Evolutionary conservation across 345 rosid genomes (phyloP).

Genomic region (Microthlaspi erraticum): DNA sequence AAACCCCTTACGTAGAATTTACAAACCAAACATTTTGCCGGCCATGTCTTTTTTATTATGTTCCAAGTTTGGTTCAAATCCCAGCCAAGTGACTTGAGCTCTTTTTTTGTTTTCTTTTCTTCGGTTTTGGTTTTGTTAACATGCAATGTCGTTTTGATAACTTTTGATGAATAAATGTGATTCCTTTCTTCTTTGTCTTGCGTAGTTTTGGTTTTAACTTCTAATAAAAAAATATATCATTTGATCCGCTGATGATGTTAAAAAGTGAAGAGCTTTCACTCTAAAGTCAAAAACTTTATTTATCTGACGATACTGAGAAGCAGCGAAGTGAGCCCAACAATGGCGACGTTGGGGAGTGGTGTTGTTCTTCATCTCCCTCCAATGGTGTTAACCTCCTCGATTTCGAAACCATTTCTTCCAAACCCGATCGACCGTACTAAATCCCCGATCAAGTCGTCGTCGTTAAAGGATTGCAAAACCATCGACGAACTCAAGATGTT

Average conservation of each 20-base stretch:
- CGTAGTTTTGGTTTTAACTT: too few relatives aligned
- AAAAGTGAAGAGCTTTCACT: not conserved
- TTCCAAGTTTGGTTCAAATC: slow-evolving; percentile 7
- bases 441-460: slow-evolving; percentile 31
- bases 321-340: slow-evolving; percentile 26
- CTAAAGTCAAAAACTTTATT: not conserved
- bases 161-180: too few relatives aligned
- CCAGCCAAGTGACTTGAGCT: too few relatives aligned
- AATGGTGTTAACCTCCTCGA: slow-evolving; percentile 30
- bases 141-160: too few relatives aligned
- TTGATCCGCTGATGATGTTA: too few relatives aligned
- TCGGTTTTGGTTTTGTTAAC: too few relatives aligned
- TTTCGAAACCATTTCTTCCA: slow-evolving; percentile 24
- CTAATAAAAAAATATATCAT: too few relatives aligned
- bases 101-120: too few relatives aligned
- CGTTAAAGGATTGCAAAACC: slow-evolving; percentile 49
- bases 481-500: slow-evolving; percentile 50
- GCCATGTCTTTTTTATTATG: not conserved
- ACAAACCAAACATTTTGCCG: not conserved
- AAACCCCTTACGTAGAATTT: not conserved
- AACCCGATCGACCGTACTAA: slow-evolving; percentile 16
- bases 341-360: slow-evolving; percentile 38
- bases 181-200: too few relatives aligned
- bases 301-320: not conserved
- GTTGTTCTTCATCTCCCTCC: slow-evolving; percentile 38